phyloP scores from a whole-genome alignment of 371 early-diverging fungal genomes.

The Apophysomyces variabilis region DNA sequence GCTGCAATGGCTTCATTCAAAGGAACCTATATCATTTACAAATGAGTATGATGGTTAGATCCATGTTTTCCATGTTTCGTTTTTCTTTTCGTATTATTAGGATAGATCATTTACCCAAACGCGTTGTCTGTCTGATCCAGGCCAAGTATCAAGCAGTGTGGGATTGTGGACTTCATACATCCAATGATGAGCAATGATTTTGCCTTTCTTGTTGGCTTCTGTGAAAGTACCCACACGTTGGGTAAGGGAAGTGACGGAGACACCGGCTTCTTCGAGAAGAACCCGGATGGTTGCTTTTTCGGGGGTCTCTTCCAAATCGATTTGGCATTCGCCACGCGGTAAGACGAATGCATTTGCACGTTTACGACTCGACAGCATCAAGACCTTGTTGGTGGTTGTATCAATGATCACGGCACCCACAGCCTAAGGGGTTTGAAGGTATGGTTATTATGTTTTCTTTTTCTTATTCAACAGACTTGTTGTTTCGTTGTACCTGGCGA shows the following conservation, averaged over 20 bases:
- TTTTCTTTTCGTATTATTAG: background rate
- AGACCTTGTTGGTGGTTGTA: constrained; percentile 25
- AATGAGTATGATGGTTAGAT: no score
- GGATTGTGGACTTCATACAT: constrained; percentile 47
- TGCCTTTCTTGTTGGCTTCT: constrained; percentile 50
- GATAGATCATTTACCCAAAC: constrained; percentile 34
- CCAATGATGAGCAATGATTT: constrained; percentile 45
- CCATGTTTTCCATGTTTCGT: no score
- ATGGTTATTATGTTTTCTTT: background rate
- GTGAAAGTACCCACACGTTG: constrained; percentile 41
- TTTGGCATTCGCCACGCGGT: constrained; percentile 42
- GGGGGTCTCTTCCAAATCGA: constrained; percentile 29
- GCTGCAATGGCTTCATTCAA: constrained; percentile 42
- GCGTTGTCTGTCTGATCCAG: constrained; percentile 28
- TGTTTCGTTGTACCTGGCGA: background rate
- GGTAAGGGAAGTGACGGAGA: constrained; percentile 20
- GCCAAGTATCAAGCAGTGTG: constrained; percentile 30
- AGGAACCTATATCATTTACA: constrained; percentile 25
- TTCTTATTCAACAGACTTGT: background rate
- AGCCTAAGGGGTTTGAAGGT: constrained; percentile 23
- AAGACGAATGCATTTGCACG: constrained; percentile 42
- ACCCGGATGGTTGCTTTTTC: constrained; percentile 47
- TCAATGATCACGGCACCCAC: constrained; percentile 46
- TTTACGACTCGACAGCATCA: constrained; percentile 41
- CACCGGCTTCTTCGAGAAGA: constrained; percentile 38